These are phyloP conservation scores for Chlorella sp. DNA, from an alignment of 139 green algal species.

Conservation along the genomic window DNA sequence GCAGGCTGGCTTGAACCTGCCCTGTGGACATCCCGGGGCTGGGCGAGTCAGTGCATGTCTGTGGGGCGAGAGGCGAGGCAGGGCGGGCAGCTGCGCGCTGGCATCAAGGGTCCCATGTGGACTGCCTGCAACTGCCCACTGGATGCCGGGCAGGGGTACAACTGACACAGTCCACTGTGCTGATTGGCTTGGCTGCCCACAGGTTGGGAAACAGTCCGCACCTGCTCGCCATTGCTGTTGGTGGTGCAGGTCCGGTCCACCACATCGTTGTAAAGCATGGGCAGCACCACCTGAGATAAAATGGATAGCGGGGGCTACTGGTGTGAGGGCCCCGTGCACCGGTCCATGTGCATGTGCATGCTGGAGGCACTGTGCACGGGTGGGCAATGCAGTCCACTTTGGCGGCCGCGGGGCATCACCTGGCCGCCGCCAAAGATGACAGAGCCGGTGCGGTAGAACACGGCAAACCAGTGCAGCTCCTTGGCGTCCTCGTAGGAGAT, in stretches of 20 bases:
- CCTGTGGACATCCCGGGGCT: too few relatives aligned
- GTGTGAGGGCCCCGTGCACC: neutral
- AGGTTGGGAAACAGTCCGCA: too few relatives aligned
- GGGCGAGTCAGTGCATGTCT: neutral
- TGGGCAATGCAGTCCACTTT: neutral
- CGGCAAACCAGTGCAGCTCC: conserved; percentile 82
- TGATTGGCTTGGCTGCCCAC: too few relatives aligned
- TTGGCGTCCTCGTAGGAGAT: conserved; percentile 57
- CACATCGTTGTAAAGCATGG: conserved; percentile 85
- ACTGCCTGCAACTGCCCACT: too few relatives aligned
- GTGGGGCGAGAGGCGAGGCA: too few relatives aligned
- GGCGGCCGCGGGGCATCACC: conserved; percentile 23
- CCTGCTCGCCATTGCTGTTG: neutral
- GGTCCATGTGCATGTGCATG: neutral
- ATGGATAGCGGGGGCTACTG: neutral
- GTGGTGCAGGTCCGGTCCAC: conserved; percentile 48
- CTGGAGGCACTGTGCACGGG: neutral
- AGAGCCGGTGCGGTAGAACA: conserved; percentile 88
- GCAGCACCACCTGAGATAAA: conserved; percentile 83
- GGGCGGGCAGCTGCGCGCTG: too few relatives aligned
- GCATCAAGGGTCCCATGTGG: too few relatives aligned
- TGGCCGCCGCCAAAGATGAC: conserved; percentile 96
- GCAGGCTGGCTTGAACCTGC: too few relatives aligned
- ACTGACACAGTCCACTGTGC: too few relatives aligned
- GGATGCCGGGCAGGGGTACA: too few relatives aligned